Evolutionary conservation across 129 eudicot species (phyloP).

Genomic region (Flaveria trinervia): DNA sequence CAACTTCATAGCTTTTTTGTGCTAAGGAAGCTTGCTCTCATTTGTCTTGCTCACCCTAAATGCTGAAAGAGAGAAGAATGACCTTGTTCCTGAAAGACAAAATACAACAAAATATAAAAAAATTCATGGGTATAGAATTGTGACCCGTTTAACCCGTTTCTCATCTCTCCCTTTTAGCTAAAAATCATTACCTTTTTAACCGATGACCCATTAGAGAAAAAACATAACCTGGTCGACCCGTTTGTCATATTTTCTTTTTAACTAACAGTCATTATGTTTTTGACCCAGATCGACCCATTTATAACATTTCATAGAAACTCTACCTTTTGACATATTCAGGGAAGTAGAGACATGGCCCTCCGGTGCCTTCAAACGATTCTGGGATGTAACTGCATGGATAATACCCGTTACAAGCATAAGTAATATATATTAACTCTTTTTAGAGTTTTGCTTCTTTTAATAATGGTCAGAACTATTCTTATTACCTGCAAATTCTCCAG

Average conservation of each 20-base stretch:
- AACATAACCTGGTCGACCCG: neutral
- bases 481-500: slow-evolving; percentile 54
- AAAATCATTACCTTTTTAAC: neutral
- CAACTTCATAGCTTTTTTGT: slow-evolving; percentile 29
- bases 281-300: neutral
- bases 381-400: slow-evolving; percentile 50
- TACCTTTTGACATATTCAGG: slow-evolving; percentile 62
- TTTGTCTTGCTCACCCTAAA: slow-evolving; percentile 76
- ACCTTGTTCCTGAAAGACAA: slow-evolving; percentile 77
- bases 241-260: neutral
- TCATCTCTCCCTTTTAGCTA: neutral
- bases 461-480: slow-evolving; percentile 32
- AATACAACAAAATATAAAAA: slow-evolving; percentile 28
- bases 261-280: neutral
- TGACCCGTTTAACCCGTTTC: neutral
- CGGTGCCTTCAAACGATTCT: slow-evolving; percentile 46
- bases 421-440: neutral
- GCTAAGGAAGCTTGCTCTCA: slow-evolving; percentile 44
- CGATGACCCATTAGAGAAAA: neutral
- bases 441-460: neutral
- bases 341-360: slow-evolving; percentile 56
- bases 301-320: slow-evolving; percentile 9
- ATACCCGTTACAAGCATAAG: neutral
- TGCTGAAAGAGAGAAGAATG: slow-evolving; percentile 95
- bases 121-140: slow-evolving; percentile 5